Conservation (phyloP, 495 filamentous ascomycete species). For the Penicillium diatomitis region DNA sequence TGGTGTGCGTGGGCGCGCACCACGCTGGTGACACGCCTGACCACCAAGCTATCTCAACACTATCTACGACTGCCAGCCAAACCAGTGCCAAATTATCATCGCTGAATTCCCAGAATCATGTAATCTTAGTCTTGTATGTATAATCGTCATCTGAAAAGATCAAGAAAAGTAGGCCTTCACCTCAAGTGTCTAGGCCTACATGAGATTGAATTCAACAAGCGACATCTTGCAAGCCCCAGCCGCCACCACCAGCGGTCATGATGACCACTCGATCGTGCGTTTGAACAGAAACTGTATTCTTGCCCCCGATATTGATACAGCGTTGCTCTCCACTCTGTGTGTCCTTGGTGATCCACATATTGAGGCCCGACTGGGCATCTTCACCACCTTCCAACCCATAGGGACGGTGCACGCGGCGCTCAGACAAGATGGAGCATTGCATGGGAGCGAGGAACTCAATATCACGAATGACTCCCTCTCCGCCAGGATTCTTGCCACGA, state of each 20-base stretch:
- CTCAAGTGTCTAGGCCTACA: too few species aligned
- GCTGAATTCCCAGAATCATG: too few species aligned
- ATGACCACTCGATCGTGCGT: constrained; percentile 80
- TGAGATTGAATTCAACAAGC: constrained; percentile 2
- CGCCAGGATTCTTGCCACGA: constrained; percentile 65
- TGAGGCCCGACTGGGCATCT: constrained; percentile 69
- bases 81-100: too few species aligned
- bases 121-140: too few species aligned
- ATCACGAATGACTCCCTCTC: constrained; percentile 84
- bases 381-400: constrained; percentile 87
- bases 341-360: constrained; percentile 72
- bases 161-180: too few species aligned
- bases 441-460: constrained; percentile 90
- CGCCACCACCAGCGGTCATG: constrained; percentile 47
- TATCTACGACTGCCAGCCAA: too few species aligned
- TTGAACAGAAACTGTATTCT: constrained; percentile 85
- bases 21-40: too few species aligned
- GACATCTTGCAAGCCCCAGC: constrained; percentile 28
- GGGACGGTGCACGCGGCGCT: constrained; percentile 76
- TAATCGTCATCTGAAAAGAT: too few species aligned
- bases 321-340: constrained; percentile 48
- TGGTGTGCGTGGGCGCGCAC: too few species aligned
- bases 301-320: constrained; percentile 77
- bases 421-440: constrained; percentile 81
- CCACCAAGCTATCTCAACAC: too few species aligned